Evolutionary conservation across 2,329 filamentous ascomycete genomes (phyloP), one percentile per base, ranked within the genome.

Genomic region (Xylariomycetidae sp.): DNA sequence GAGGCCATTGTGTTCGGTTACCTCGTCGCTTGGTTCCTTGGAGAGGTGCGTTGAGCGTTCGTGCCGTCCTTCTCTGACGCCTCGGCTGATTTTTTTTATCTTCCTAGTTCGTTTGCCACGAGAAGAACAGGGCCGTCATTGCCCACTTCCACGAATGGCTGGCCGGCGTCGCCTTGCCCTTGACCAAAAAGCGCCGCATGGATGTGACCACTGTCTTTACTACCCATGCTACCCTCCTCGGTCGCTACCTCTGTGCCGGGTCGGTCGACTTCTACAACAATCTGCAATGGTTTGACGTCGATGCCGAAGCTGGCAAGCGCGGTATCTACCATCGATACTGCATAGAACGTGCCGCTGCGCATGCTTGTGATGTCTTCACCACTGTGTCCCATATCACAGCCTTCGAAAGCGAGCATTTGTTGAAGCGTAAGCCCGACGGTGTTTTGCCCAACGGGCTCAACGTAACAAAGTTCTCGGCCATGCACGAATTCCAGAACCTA

Each of bases 211-310:
- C 92, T 48, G 97, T 97, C 60, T 97, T 97, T 69, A 98, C 92
- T 26, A 98, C 92, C 3, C 92, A 97, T 64, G 92, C 92, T 16
- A 97, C 92, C 5, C 76, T 98, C 9, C 79, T 98, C 30, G 92
- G 92, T 42, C 83, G 92, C 53, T 97, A 98, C 58, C 85, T 97
- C 30, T 97, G 92, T 59, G 92, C 92, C 32, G 92, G 92, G 34
- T 96, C 89, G 0, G 92, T 97, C 43, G 92, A 98, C 60, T 97
- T 98, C 60, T 98, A 98, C 75, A 98, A 97, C 70, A 96, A 97
- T 61, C 75, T 98, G 33, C 90, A 97, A 62, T 85, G 81, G 67
- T 97, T 98, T 56, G 90, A 98, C 57, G 88, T 95, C 18, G 92
- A 98, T 59, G 81, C 88, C 5, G 92, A 98, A 64, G 92, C 92